Base-by-base conservation (phyloP, 257 asterid species). In the Schizonepeta tenuifolia region DNA sequence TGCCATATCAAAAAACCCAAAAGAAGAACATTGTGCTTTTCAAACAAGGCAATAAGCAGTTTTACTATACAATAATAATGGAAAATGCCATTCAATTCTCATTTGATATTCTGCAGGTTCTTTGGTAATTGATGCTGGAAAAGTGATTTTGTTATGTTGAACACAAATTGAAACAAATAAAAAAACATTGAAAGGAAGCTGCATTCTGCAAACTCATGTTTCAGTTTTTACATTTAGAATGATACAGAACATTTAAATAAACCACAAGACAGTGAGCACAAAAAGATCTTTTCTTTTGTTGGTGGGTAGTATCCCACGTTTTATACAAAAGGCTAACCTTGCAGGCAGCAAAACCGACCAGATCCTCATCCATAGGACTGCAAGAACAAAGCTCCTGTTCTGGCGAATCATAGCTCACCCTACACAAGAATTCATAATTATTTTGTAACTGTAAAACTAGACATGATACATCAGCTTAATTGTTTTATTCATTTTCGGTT, bases 351-450 rank as follows among this genome's bases (percentile, higher is more conserved):
- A 54, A 43, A 76, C 81, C 57, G 55, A 68, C 62, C 22, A 6
- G 72, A 62, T 77, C 81, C 56, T 54, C 65, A 43, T 36, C 75
- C 47, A 56, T 36, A 62, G 76, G 71, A 68, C 38, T 40, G 67
- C 96, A 89, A 63, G 90, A 83, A 77, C 97, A 91, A 65, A 86
- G 88, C 67, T 84, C 92, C 78, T 80, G 86, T 72, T 83, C 86
- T 15, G 86, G 85, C 12, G 84, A 84, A 82, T 77, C 82, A 73
- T 77, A 77, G 35, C 65, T 65, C 46, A 75, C 60, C 84, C 97
- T 91, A 89, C 78, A 83, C 18, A 46, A 70, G 49, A 66, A 22
- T 71, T 63, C 60, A 75, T 3, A 18, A 49, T 14, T 67, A 44
- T 21, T 58, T 70, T 43, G 31, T 40, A 38, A 56, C 28, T 54